Evolutionary conservation across 2,329 filamentous ascomycete genomes (phyloP).

Genomic region (Chaetomium strumarium): DNA sequence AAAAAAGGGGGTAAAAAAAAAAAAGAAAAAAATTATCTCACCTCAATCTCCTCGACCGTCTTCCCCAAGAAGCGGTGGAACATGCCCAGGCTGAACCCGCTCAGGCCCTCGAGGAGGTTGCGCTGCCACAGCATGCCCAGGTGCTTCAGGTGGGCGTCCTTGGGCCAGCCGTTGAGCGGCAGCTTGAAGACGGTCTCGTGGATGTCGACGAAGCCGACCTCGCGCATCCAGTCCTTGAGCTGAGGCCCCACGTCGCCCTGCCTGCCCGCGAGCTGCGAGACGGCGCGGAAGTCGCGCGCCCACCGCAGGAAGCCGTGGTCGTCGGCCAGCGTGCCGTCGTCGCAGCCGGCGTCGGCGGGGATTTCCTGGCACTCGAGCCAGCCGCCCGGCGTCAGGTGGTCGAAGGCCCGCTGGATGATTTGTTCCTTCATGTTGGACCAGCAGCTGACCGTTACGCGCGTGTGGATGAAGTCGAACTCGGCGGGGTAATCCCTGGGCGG

Average conservation of each 20-base stretch:
- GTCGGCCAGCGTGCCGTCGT: slow-evolving; percentile 25
- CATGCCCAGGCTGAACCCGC: slow-evolving; percentile 29
- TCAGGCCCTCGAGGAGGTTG: slow-evolving; percentile 28
- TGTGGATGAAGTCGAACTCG: slow-evolving; percentile 50
- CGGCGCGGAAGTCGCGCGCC: slow-evolving; percentile 20
- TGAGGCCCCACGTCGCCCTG: slow-evolving; percentile 17
- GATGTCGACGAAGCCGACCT: slow-evolving; percentile 30
- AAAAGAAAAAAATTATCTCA: slow-evolving; percentile 27
- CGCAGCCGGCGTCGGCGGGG: slow-evolving; percentile 25
- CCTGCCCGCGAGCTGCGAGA: slow-evolving; percentile 18
- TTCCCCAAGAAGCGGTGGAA: slow-evolving; percentile 34
- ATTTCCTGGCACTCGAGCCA: slow-evolving; percentile 51
- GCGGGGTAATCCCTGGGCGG: slow-evolving; percentile 15
- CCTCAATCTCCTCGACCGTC: slow-evolving; percentile 45
- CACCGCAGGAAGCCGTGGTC: slow-evolving; percentile 20
- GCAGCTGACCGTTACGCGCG: slow-evolving; percentile 43
- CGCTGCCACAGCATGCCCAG: slow-evolving; percentile 30
- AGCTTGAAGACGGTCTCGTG: slow-evolving; percentile 27
- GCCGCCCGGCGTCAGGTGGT: slow-evolving; percentile 45
- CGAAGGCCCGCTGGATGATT: slow-evolving; percentile 47
- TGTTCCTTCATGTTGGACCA: slow-evolving; percentile 44
- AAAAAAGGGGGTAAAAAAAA: background rate
- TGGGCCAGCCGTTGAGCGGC: slow-evolving; percentile 33
- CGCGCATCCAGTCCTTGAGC: slow-evolving; percentile 25
- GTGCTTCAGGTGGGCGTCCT: slow-evolving; percentile 26